These are phyloP conservation scores for Kalaharituber pfeilii DNA, from an alignment of 2,329 filamentous ascomycete species.

Conservation along the genomic window DNA sequence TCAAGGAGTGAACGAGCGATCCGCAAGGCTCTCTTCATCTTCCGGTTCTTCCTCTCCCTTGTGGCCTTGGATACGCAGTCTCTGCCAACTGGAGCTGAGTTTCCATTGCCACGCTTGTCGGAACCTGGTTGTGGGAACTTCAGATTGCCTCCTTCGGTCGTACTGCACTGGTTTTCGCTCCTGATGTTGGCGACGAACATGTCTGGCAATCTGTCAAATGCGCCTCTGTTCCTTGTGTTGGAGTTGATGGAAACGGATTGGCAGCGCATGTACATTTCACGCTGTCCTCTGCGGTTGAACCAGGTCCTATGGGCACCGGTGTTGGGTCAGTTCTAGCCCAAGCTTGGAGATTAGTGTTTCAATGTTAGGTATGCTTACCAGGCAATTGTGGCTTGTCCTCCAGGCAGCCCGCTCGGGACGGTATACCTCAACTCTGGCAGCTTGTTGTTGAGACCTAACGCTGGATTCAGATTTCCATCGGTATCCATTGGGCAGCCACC, in stretches of 20 bases:
- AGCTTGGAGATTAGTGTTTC: no score
- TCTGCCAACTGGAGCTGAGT: conserved; percentile 6
- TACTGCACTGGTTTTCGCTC: conserved; percentile 35
- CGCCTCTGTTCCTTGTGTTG: conserved; percentile 23
- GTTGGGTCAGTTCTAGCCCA: background rate
- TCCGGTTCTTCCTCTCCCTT: background rate
- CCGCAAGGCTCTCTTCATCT: no score
- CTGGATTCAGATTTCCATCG: conserved; percentile 37
- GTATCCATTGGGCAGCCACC: conserved; percentile 62
- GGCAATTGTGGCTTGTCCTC: conserved; percentile 63
- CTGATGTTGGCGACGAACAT: conserved; percentile 54
- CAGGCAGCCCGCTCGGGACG: conserved; percentile 52
- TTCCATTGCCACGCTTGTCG: conserved; percentile 28
- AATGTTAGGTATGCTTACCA: conserved; percentile 38
- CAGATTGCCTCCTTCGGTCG: conserved; percentile 39
- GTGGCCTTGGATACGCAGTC: background rate
- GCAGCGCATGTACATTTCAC: conserved; percentile 98
- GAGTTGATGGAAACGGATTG: conserved; percentile 50
- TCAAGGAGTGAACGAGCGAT: no score
- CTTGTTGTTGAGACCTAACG: conserved; percentile 14
- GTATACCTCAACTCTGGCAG: conserved; percentile 43
- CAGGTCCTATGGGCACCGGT: conserved; percentile 35
- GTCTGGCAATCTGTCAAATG: conserved; percentile 32
- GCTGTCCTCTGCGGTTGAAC: conserved; percentile 83
- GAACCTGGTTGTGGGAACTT: conserved; percentile 49